These are phyloP conservation scores for Metschnikowia arizonensis DNA, from an alignment of 805 yeast genomes.

Conservation along the genomic window DNA sequence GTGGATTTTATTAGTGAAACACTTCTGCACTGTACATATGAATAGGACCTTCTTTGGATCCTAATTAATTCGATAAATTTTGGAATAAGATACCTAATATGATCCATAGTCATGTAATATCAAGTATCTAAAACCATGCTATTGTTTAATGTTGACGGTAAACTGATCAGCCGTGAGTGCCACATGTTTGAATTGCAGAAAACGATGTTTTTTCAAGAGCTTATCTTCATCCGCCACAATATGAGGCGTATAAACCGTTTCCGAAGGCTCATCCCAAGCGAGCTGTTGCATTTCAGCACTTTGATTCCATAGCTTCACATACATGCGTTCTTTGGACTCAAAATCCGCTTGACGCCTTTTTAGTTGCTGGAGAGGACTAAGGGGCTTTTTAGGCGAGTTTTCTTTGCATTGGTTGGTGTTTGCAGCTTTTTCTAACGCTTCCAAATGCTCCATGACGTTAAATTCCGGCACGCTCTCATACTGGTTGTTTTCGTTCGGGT, in stretches of 20 bases:
- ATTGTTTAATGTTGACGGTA: not conserved
- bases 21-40: not conserved
- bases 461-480: conserved; percentile 12
- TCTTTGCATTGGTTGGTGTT: not conserved
- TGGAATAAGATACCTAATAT: not conserved
- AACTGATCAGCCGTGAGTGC: conserved; percentile 4
- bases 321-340: conserved; percentile 9
- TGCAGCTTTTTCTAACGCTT: conserved; percentile 7
- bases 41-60: not conserved
- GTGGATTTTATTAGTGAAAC: no score
- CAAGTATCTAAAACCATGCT: no score
- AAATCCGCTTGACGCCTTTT: conserved; percentile 2
- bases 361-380: conserved; percentile 3
- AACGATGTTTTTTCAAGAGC: not conserved
- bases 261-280: conserved; percentile 6
- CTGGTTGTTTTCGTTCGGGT: conserved; percentile 3
- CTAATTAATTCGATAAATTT: not conserved
- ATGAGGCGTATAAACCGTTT: not conserved
- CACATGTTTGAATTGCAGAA: conserved; percentile 1
- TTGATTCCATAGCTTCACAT: conserved; percentile 9
- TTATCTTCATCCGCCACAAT: not conserved
- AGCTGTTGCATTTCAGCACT: conserved; percentile 7
- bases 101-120: not conserved
- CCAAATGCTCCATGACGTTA: conserved; percentile 10
- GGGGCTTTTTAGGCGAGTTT: not conserved